phyloP scores from a whole-genome alignment of 345 rosid species.

The Eucalyptus brandiana region DNA sequence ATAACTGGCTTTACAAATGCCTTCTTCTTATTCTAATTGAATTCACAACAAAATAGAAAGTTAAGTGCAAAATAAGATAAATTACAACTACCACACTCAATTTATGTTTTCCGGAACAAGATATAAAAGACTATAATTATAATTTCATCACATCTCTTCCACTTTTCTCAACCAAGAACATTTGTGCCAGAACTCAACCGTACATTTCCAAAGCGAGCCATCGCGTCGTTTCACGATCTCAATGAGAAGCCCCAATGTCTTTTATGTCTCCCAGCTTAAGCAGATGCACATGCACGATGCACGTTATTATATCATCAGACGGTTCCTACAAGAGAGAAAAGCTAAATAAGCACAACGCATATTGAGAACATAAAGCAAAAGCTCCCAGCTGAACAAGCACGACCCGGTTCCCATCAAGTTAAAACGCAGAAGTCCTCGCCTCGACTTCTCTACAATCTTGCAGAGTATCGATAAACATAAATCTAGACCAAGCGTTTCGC shows the following conservation, averaged over 20 bases:
- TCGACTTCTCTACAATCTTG: background rate
- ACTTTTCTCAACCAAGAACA: background rate
- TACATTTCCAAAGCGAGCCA: background rate
- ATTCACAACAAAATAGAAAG: background rate
- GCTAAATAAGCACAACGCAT: background rate
- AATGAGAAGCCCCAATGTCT: background rate
- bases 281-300: background rate
- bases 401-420: background rate
- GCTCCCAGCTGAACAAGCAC: background rate
- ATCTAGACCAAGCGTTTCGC: background rate
- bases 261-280: background rate
- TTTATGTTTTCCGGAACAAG: background rate
- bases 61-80: background rate
- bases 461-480: background rate
- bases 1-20: conserved; percentile 46
- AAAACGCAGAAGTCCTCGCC: background rate
- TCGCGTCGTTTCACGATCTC: background rate
- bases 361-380: background rate
- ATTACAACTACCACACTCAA: background rate
- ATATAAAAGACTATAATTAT: background rate
- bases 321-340: background rate
- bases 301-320: background rate
- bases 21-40: conserved; percentile 40
- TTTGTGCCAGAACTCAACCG: background rate
- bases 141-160: background rate